Evolutionary conservation across 2,329 filamentous ascomycete species (phyloP).

Genomic region (Elsinoe batatas): DNA sequence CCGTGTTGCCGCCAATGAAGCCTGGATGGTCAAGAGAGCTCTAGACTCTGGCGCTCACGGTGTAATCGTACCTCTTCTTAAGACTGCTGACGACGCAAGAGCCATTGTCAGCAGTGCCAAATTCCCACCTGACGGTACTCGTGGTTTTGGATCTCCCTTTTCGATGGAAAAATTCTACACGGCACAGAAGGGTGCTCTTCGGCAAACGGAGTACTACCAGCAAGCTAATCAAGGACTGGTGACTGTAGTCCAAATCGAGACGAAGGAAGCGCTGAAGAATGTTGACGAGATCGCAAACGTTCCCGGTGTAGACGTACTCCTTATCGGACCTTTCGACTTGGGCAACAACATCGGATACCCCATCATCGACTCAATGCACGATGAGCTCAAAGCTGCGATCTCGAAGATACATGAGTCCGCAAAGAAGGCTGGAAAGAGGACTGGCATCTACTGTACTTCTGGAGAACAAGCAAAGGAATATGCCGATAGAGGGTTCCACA

Average conservation of each 20-base stretch:
- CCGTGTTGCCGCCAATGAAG: constrained; percentile 46
- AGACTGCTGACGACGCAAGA: constrained; percentile 44
- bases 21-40: constrained; percentile 54
- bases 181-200: constrained; percentile 20
- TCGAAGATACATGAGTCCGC: constrained; percentile 42
- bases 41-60: constrained; percentile 52
- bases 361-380: constrained; percentile 38
- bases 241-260: constrained; percentile 42
- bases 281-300: constrained; percentile 43
- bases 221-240: constrained; percentile 46
- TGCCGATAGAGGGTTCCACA: constrained; percentile 45
- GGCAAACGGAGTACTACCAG: constrained; percentile 39
- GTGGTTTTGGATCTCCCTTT: constrained; percentile 49
- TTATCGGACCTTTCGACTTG: constrained; percentile 47
- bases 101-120: constrained; percentile 44
- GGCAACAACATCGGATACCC: constrained; percentile 49
- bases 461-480: constrained; percentile 44
- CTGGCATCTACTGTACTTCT: constrained; percentile 45
- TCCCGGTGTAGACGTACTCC: constrained; percentile 43
- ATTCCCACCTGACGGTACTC: constrained; percentile 45
- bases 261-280: constrained; percentile 30
- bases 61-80: constrained; percentile 45
- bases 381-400: constrained; percentile 44
- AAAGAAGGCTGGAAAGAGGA: constrained; percentile 42
- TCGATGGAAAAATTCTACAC: constrained; percentile 28